Evolutionary conservation across 208 protist genomes (phyloP), one percentile per base, ranked within the genome.

Genomic region (Acanthamoeba healyi): DNA sequence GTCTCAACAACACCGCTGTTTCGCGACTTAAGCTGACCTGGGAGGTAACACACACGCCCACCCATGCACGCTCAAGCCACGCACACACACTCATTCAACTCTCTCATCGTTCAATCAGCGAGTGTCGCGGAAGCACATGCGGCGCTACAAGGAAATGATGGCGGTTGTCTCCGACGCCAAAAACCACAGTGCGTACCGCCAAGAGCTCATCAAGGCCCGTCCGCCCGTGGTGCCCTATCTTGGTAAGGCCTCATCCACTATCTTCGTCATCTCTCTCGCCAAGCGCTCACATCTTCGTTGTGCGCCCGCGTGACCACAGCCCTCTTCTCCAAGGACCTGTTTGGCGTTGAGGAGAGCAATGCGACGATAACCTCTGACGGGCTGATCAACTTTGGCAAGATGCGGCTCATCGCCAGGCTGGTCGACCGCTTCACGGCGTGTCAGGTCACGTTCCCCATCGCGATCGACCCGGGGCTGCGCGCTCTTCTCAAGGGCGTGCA

Each of bases 261-360:
- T 49, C 4, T n/a, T 34, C 32, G 1, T 24, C 81, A 54, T n/a
- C n/a, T n/a, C 2, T 86, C 34, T 29, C 2, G 19, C 32, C 44
- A 26, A 40, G 9, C 19, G 49, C 19, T 56, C 44, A 22, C n/a
- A n/a, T n/a, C n/a, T n/a, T n/a, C 36, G 40, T 6, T 42, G 26
- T 17, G 10, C 0, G 40, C 15, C 10, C 38, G 22, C 77, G 0
- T 38, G 14, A 10, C 15, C 40, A 38, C 38, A 88, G 81, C 81
- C 32, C 51, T 88, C 7, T 88, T 88, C 81, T 88, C 81, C 7
- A 88, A 61, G 81, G 81, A 88, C 49, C 81, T 88, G 46, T 88
- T 88, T 42, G 51, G 81, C n/a, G 81, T 88, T 9, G 81, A 88
- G 51, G 81, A 88, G 38, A 63, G 81, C 81, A 88, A 88, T 32